These are phyloP conservation scores for Annona squamosa DNA, from an alignment of 164 flowering plant species.

Conservation along the genomic window DNA sequence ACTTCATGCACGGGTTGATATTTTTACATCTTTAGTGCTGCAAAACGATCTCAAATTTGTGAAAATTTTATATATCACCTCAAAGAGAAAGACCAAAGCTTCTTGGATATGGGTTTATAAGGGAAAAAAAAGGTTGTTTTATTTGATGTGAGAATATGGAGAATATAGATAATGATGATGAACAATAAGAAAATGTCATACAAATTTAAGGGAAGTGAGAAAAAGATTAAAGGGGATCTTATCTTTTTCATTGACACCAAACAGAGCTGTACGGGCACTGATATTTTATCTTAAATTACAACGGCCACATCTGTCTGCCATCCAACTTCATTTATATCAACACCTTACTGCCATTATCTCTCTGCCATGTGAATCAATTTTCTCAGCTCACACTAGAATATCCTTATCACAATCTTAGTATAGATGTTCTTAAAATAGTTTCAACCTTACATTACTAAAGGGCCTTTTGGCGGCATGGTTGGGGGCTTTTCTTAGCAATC, in stretches of 20 bases:
- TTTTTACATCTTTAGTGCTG: too few species aligned
- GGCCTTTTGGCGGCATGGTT: too few species aligned
- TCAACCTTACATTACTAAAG: neutral
- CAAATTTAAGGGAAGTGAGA: neutral
- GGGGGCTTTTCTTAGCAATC: too few species aligned
- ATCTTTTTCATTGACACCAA: too few species aligned
- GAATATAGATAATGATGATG: neutral
- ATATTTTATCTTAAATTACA: slow-evolving; percentile 22
- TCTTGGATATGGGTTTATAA: too few species aligned
- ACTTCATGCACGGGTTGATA: too few species aligned
- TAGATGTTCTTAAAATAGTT: too few species aligned
- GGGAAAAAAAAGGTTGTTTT: too few species aligned
- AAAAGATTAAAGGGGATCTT: neutral
- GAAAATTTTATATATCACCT: too few species aligned
- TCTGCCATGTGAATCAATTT: neutral
- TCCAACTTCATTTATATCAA: neutral
- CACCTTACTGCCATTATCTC: neutral
- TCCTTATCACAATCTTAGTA: neutral
- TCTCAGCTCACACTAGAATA: neutral
- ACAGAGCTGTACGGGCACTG: slow-evolving; percentile 43
- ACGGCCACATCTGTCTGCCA: neutral
- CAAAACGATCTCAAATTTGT: too few species aligned
- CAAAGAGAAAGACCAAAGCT: too few species aligned
- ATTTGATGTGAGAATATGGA: too few species aligned
- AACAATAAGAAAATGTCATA: neutral